Conservation (phyloP, 1,284 basidiomycete genomes). For the Golubevia pallescens region DNA sequence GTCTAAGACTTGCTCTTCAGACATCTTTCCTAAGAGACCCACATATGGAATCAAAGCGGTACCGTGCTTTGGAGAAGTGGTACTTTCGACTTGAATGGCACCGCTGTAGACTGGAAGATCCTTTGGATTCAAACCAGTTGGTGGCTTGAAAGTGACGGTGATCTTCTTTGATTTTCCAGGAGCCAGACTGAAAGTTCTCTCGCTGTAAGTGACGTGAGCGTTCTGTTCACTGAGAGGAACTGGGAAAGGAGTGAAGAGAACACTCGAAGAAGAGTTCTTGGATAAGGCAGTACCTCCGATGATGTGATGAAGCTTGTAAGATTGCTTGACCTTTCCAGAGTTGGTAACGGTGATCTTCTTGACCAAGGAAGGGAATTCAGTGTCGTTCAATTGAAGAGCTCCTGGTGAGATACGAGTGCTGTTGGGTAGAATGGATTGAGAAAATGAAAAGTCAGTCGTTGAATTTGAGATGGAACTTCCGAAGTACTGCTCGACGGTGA, state of each 20-base stretch:
- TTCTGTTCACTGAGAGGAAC: conserved; percentile 68
- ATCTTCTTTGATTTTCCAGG: conserved; percentile 62
- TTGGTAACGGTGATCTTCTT: conserved; percentile 47
- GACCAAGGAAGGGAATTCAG: conserved; percentile 64
- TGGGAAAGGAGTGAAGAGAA: conserved; percentile 65
- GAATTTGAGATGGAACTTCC: no score
- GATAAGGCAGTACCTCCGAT: conserved; percentile 66
- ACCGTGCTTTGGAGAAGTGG: conserved; percentile 48
- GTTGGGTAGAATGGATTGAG: conserved; percentile 25
- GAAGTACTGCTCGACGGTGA: no score
- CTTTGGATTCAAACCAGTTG: conserved; percentile 67
- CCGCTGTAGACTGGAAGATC: conserved; percentile 72
- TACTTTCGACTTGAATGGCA: conserved; percentile 69
- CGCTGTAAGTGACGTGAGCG: conserved; percentile 67
- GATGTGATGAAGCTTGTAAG: conserved; percentile 44
- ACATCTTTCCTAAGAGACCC: conserved; percentile 26
- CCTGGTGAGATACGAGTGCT: conserved; percentile 69
- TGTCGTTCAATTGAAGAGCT: conserved; percentile 75
- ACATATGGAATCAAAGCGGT: conserved; percentile 31
- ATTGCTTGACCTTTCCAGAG: conserved; percentile 27
- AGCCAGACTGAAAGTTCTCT: conserved; percentile 60
- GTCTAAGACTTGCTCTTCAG: conserved; percentile 28
- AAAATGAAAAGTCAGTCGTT: no score
- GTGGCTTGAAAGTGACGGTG: conserved; percentile 66
- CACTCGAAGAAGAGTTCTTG: conserved; percentile 58